A percentile compares a stretch with the other conserved stretches of the same genome.
Conservation (phyloP, 2,329 filamentous ascomycete species). For the Mycocentrospora acerina region DNA sequence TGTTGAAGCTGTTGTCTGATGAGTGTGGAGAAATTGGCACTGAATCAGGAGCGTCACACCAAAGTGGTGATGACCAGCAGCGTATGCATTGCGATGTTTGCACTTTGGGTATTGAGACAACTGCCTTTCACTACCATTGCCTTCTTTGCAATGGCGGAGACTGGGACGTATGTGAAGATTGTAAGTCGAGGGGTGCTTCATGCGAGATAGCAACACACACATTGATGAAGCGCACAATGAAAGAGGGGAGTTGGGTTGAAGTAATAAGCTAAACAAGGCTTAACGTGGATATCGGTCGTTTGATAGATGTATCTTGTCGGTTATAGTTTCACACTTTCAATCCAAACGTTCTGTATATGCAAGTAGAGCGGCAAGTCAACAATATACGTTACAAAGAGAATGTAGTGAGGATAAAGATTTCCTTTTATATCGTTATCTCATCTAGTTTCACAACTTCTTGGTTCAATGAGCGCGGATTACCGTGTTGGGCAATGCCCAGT, state of each 20-base stretch:
- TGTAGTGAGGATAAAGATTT: too few relatives aligned
- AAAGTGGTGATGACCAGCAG: neutral
- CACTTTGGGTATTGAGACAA: neutral
- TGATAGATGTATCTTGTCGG: too few relatives aligned
- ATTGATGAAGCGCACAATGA: neutral
- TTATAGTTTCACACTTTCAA: too few relatives aligned
- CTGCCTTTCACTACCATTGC: neutral
- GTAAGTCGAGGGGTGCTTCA: neutral
- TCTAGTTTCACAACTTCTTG: too few relatives aligned
- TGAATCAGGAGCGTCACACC: neutral
- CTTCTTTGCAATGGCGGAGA: neutral
- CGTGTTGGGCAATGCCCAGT: too few relatives aligned
- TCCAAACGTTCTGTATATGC: too few relatives aligned
- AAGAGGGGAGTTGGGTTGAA: neutral
- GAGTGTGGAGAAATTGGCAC: neutral
- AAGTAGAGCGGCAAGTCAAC: too few relatives aligned
- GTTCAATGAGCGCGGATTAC: too few relatives aligned
- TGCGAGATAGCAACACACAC: neutral
- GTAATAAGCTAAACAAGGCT: neutral
- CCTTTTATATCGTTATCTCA: too few relatives aligned
- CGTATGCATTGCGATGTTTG: neutral
- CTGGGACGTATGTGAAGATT: constrained; percentile 1
- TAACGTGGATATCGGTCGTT: too few relatives aligned
- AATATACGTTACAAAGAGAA: too few relatives aligned
- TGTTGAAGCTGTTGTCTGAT: neutral